A percentile compares a stretch with the other conserved stretches of the same genome.
These are phyloP conservation scores for Sporothrix variecibatus DNA, from an alignment of 2,329 filamentous ascomycete genomes.

Conservation along the genomic window DNA sequence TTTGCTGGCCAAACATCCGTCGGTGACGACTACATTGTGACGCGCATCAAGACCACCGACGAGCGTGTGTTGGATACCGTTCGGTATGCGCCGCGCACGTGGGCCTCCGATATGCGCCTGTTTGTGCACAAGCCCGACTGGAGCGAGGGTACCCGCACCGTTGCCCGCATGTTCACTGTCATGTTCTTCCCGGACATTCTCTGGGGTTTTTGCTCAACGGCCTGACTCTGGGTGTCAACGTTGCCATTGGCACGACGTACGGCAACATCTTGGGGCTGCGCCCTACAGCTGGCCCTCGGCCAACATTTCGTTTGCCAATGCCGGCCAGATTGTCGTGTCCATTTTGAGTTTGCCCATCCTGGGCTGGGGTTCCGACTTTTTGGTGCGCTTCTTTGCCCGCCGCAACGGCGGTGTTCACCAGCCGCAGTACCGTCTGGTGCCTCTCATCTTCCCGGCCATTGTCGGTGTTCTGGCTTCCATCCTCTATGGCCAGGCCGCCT, in stretches of 20 bases:
- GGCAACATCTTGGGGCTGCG: neutral
- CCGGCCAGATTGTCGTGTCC: neutral
- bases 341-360: neutral
- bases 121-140: conserved; percentile 2
- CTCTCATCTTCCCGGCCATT: neutral
- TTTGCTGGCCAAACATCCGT: neutral
- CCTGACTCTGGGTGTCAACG: neutral
- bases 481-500: neutral
- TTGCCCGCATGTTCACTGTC: neutral
- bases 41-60: neutral
- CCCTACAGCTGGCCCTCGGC: conserved; percentile 1
- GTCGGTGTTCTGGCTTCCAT: neutral
- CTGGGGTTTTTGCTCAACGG: neutral
- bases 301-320: neutral
- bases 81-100: conserved; percentile 3
- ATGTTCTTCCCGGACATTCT: conserved; percentile 13
- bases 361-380: neutral
- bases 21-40: neutral
- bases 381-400: neutral
- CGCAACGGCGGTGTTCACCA: conserved; percentile 1
- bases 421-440: conserved; percentile 4
- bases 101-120: neutral
- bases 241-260: conserved; percentile 1
- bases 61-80: neutral
- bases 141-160: neutral